Evolutionary conservation across 2,329 filamentous ascomycete species (phyloP), one percentile per base, ranked within the genome.

Genomic region (Colletotrichum sp.): DNA sequence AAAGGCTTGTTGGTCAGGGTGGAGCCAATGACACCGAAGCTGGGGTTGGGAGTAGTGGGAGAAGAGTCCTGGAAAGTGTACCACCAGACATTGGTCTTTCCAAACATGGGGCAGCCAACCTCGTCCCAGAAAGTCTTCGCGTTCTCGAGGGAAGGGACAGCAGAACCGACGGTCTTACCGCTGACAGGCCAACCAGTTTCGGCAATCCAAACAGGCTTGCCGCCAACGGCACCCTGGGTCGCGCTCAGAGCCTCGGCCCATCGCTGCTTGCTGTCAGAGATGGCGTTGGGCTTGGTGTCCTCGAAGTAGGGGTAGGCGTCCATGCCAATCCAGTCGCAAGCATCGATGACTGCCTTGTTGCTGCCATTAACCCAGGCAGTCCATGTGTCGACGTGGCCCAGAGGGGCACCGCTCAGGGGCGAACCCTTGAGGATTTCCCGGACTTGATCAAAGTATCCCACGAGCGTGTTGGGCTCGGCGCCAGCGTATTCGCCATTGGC

Each of bases 321-420:
- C 83, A 96, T 92, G 79, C 96, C 96, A 76, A 98, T 85, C 90
- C 92, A 98, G 88, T 98, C 95, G 77, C 89, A 86, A 55, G 90
- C 91, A 12, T 92, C 88, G 75, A 95, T 92, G 75, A 98, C 92
- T 57, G 89, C 91, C 65, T 86, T 85, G 90, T 96, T 98, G 81
- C 93, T 91, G 68, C 86, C 84, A 84, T 98, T 95, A 82, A 92
- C 92, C 89, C 92, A 96, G 69, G 91, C 92, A 44, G 93, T 95
- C 95, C 95, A 98, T 68, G 96, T 98, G 83, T 98, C 96, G 82
- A 98, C 95, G 85, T 98, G 96, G 69, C 95, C 95, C 76, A 98
- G 88, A 22, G 91, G 88, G 62, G 88, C 89, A 29, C 86, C 85
- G 49, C 89, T 86, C 29, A 94, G 87, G 65, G 86, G 82, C 16